Base-by-base conservation (phyloP, 495 filamentous ascomycete species). In the Xylaria acuta region DNA sequence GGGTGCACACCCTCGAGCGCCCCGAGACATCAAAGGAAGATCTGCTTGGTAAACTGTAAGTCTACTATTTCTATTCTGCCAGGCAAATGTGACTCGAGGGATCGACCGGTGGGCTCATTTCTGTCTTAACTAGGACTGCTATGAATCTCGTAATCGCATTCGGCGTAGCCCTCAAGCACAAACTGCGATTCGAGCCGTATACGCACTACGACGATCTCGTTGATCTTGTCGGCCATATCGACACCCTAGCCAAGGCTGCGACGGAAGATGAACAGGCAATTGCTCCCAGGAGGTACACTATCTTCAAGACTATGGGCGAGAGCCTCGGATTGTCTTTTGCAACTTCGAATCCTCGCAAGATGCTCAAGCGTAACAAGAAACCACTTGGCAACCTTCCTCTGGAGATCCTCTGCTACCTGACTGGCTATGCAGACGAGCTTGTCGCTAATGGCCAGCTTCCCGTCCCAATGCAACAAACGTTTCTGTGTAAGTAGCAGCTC, bases 171-270 rank as follows among this genome's bases (percentile, higher is more conserved):
- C 85, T 95, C 64, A 97, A 95, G 78, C 94, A 95, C 83, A 91
- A 90, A 77, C 88, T 97, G n/a, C 92, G 94, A 32, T 95, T 94
- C 77, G 93, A 97, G 76, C 92, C 93, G 0, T 94, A 92, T 79
- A 88, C 91, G 27, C 89, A 90, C 68, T 95, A 97, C 76, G 86
- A 86, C 9, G 91, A 93, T 75, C 82, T 93, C 12, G 72, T 82
- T 6, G 83, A 84, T 22, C 79, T 92, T 5, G 84, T 92, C 7
- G 78, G 81, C 11, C 86, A 91, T 73, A 86, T 93, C 32, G 83
- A 90, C 69, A 92, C 90, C 0, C 94, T 92, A 59, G 93, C 94
- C 49, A 90, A 87, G 72, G 82, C 85, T 1, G 94, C 93, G 3
- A 90, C 90, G 58, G 63, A 71, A n/a, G 77, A 86, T 47, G 84